Evolutionary conservation across 768 basidiomycete species (phyloP).

Genomic region (Hortiboletus flavorubellus): DNA sequence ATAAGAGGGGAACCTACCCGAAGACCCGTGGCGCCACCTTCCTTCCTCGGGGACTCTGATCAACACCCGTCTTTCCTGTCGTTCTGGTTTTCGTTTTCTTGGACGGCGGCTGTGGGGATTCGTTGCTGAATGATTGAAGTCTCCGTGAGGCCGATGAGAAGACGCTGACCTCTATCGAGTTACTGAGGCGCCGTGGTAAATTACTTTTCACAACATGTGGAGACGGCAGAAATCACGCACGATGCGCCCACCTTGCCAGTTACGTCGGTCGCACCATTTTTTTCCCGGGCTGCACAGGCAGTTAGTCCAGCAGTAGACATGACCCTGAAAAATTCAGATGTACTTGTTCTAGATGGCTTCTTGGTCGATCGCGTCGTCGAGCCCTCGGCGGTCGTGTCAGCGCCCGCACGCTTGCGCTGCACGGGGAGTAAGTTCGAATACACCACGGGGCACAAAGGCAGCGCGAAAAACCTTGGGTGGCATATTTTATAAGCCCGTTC

Average conservation of each 20-base stretch:
- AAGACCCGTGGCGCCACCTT: slow-evolving; percentile 13
- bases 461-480: slow-evolving; percentile 35
- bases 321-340: slow-evolving; percentile 18
- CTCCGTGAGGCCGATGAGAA: neutral
- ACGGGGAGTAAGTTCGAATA: slow-evolving; percentile 13
- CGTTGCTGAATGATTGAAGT: slow-evolving; percentile 1
- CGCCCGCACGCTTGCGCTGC: slow-evolving; percentile 60
- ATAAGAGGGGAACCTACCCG: slow-evolving; percentile 7
- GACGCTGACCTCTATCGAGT: slow-evolving; percentile 25
- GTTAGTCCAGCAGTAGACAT: slow-evolving; percentile 1
- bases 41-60: slow-evolving; percentile 11
- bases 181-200: slow-evolving; percentile 18
- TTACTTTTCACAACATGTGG: neutral
- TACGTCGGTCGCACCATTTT: slow-evolving; percentile 7
- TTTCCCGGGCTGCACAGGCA: slow-evolving; percentile 15
- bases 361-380: slow-evolving; percentile 44
- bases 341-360: slow-evolving; percentile 40
- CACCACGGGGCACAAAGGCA: neutral
- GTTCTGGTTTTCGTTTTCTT: slow-evolving; percentile 47
- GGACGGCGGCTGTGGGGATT: slow-evolving; percentile 27
- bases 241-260: slow-evolving; percentile 9
- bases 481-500: slow-evolving; percentile 22
- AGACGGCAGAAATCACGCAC: slow-evolving; percentile 22
- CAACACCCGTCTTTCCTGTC: slow-evolving; percentile 19
- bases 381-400: slow-evolving; percentile 27